Conservation (phyloP, 1,139 yeast genomes). For the Pichia sp. region DNA sequence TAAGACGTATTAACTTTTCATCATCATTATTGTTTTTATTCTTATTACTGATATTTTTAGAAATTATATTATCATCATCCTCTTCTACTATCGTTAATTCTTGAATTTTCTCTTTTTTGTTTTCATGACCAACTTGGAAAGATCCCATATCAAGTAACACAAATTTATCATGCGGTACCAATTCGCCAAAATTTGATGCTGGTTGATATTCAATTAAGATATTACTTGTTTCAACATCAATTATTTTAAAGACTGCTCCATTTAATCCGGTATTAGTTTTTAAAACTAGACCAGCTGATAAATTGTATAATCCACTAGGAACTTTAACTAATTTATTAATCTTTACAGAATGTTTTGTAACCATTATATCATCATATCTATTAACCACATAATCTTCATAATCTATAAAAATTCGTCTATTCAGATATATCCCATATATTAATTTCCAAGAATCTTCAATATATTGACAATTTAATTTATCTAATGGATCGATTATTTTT, state of each 20-base stretch:
- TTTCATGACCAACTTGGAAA: too few relatives aligned
- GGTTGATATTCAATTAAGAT: conserved; percentile 44
- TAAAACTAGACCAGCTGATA: conserved; percentile 43
- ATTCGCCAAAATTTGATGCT: conserved; percentile 51
- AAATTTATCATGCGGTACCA: conserved; percentile 48
- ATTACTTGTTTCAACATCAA: conserved; percentile 28
- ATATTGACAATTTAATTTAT: conserved; percentile 30
- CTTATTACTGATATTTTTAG: too few relatives aligned
- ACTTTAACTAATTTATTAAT: conserved; percentile 36
- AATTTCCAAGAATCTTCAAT: conserved; percentile 52
- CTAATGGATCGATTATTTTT: not conserved
- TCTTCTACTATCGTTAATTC: not conserved
- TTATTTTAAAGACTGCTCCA: conserved; percentile 49
- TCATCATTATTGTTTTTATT: too few relatives aligned
- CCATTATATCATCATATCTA: conserved; percentile 23
- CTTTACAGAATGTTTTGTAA: not conserved
- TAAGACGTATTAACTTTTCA: conserved; percentile 36
- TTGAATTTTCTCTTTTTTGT: too few relatives aligned
- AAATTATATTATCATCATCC: not conserved
- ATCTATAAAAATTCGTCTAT: conserved; percentile 49
- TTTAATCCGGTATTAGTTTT: conserved; percentile 50
- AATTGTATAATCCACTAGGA: conserved; percentile 48
- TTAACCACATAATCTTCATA: conserved; percentile 45
- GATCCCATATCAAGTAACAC: conserved; percentile 49
- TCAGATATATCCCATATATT: conserved; percentile 44